Percentiles rank a stretch among this genome's conserved stretches.
phyloP scores from a whole-genome alignment of 164 flowering plant genomes.

The Magnolia officinalis region DNA sequence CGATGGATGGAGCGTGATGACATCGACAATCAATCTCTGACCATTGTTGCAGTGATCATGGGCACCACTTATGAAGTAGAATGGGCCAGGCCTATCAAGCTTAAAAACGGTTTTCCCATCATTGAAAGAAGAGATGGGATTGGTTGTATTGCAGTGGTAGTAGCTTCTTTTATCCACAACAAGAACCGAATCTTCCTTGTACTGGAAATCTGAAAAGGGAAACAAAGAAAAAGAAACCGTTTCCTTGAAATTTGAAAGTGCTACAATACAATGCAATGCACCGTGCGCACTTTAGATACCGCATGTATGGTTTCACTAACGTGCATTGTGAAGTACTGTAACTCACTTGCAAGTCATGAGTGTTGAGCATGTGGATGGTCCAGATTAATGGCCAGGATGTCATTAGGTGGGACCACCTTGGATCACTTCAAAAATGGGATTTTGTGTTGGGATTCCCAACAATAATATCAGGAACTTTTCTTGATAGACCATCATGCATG shows the following conservation, averaged over 20 bases:
- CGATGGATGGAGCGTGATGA: constrained; percentile 27
- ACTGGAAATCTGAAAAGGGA: constrained; percentile 42
- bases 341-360: too few relatives aligned
- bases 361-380: too few relatives aligned
- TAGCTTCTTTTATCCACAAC: constrained; percentile 61
- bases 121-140: constrained; percentile 31
- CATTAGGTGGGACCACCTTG: too few relatives aligned
- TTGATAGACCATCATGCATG: not conserved
- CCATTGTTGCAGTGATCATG: constrained; percentile 51
- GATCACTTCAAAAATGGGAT: too few relatives aligned
- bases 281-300: not conserved
- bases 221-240: not conserved
- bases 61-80: constrained; percentile 55
- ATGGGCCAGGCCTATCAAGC: constrained; percentile 42
- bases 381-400: too few relatives aligned
- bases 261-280: not conserved
- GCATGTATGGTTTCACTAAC: not conserved
- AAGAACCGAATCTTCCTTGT: constrained; percentile 58
- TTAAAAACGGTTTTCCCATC: constrained; percentile 41
- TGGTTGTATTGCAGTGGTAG: constrained; percentile 55
- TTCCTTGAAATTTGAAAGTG: not conserved
- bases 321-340: not conserved
- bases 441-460: not conserved
- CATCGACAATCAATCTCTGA: constrained; percentile 45
- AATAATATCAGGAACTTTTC: not conserved